Conservation (phyloP, 192 early-diverging fungal species). For the Coemansia umbellata region DNA sequence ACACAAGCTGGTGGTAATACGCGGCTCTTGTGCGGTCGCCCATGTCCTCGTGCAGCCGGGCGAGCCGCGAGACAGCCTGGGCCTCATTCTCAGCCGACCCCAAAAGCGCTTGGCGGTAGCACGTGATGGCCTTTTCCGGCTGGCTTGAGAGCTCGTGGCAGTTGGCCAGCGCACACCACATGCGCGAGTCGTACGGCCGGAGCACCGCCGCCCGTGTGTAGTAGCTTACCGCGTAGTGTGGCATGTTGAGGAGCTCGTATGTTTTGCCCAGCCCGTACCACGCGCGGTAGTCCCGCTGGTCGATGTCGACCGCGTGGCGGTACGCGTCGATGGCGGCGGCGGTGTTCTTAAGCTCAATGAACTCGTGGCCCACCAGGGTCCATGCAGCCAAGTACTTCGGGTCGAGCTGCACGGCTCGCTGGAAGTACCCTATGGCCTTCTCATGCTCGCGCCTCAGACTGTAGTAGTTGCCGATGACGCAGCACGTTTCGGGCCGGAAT, state of each 20-base stretch:
- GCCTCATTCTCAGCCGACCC: constrained; percentile 59
- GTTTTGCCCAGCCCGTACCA: constrained; percentile 92
- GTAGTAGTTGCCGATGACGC: constrained; percentile 87
- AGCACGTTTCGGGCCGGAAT: constrained; percentile 86
- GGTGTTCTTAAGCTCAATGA: constrained; percentile 86
- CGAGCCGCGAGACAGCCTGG: constrained; percentile 55
- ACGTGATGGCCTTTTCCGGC: constrained; percentile 61
- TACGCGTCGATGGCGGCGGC: constrained; percentile 89
- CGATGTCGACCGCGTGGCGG: constrained; percentile 76
- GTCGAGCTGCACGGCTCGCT: constrained; percentile 78
- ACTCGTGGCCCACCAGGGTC: constrained; percentile 95
- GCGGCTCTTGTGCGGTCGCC: constrained; percentile 55
- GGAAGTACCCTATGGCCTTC: constrained; percentile 84
- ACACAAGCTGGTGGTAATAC: constrained; percentile 55
- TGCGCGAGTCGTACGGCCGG: constrained; percentile 76
- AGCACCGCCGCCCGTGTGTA: constrained; percentile 71
- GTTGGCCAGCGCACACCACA: constrained; percentile 76
- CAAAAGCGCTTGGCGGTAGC: constrained; percentile 68
- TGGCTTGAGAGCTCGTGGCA: constrained; percentile 62
- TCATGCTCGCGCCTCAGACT: constrained; percentile 72
- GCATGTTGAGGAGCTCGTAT: constrained; percentile 82
- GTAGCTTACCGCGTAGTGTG: constrained; percentile 78
- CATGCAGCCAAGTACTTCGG: constrained; percentile 72
- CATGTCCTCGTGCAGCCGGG: constrained; percentile 56
- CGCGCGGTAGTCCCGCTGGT: constrained; percentile 76